phyloP scores from a whole-genome alignment of 73 alveolate genomes.

The Paramecium caudatum region DNA sequence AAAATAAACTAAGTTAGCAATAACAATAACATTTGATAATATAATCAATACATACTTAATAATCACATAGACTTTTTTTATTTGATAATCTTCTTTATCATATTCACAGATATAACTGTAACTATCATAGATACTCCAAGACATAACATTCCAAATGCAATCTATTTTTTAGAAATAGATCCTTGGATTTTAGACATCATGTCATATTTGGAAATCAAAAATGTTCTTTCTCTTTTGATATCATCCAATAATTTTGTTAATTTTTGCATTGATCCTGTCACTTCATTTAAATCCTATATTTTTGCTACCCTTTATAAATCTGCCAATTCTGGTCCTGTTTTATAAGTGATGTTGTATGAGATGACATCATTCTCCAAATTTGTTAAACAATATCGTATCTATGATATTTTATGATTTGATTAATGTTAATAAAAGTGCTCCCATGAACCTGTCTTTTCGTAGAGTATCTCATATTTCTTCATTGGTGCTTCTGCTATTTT shows the following conservation, averaged over 20 bases:
- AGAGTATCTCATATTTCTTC: background rate
- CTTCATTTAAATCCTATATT: background rate
- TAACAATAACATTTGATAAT: too few relatives aligned
- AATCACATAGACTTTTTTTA: too few relatives aligned
- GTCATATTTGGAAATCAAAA: background rate
- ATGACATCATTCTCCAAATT: slow-evolving; percentile 38
- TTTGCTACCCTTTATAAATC: slow-evolving; percentile 32
- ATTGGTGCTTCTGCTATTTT: slow-evolving; percentile 1
- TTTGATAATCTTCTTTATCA: slow-evolving; percentile 7
- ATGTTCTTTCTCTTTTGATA: slow-evolving; percentile 46
- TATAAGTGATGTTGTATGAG: slow-evolving; percentile 16
- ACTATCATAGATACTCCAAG: background rate
- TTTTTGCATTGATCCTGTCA: background rate
- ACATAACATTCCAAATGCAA: slow-evolving; percentile 13
- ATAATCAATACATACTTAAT: too few relatives aligned
- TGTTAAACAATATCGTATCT: background rate
- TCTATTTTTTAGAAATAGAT: slow-evolving; percentile 9
- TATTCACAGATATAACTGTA: background rate
- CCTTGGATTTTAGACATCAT: background rate
- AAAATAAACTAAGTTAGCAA: too few relatives aligned
- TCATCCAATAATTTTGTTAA: background rate
- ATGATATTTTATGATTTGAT: background rate
- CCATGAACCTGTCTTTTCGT: background rate
- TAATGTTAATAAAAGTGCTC: background rate
- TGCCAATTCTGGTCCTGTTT: slow-evolving; percentile 22